Evolutionary conservation across 306 rosid genomes (phyloP).

Genomic region (Cucumis sativus): Cucumber_9930_V3 NC_026660.2:23520501-23521000

Average conservation of each 20-base stretch:
- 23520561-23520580: constrained; percentile 17
- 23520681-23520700: constrained; percentile 12
- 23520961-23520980: not conserved
- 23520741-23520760: not conserved
- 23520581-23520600: constrained; percentile 8
- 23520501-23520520: constrained; percentile 34
- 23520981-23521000: too few species aligned
- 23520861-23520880: not conserved
- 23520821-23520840: not conserved
- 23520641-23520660: constrained; percentile 11
- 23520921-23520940: not conserved
- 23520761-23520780: constrained; percentile 4
- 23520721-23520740: not conserved
- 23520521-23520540: constrained; percentile 45
- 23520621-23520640: constrained; percentile 24
- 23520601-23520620: constrained; percentile 21
- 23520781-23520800: constrained; percentile 2
- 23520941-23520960: not conserved
- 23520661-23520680: constrained; percentile 8
- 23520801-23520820: not conserved
- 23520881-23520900: not conserved
- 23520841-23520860: not conserved
- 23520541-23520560: constrained; percentile 30
- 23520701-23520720: constrained; percentile 3
- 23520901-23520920: not conserved